Evolutionary conservation across 2,329 filamentous ascomycete genomes (phyloP).

Genomic region (Aspergillus costaricaensis): DNA sequence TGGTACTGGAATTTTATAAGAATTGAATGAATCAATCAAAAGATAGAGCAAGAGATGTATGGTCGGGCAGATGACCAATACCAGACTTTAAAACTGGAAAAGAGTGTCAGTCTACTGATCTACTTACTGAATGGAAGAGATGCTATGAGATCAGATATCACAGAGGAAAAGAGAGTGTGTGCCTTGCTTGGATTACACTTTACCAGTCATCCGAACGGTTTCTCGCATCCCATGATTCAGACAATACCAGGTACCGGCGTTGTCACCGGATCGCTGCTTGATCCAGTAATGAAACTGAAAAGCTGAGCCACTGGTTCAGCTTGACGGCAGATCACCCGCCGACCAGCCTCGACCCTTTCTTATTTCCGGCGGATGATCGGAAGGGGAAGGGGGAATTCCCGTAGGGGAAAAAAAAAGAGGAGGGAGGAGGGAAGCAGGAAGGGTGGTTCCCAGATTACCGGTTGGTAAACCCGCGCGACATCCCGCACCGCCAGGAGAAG

Average conservation of each 20-base stretch:
- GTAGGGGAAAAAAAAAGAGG: too few relatives aligned
- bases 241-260: conserved; percentile 10
- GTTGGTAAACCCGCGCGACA: conserved; percentile 1
- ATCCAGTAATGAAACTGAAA: not conserved
- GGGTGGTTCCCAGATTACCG: too few relatives aligned
- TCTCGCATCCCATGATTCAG: conserved; percentile 5
- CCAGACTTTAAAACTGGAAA: not conserved
- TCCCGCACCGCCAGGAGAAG: conserved; percentile 4
- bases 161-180: not conserved
- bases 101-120: not conserved
- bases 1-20: not conserved
- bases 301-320: conserved; percentile 14
- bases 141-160: not conserved
- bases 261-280: conserved; percentile 14
- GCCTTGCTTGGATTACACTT: not conserved
- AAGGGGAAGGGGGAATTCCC: not conserved
- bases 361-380: conserved; percentile 1
- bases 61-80: not conserved
- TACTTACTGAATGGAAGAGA: not conserved
- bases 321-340: conserved; percentile 21
- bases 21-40: too few relatives aligned
- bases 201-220: not conserved
- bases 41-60: not conserved
- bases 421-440: too few relatives aligned
- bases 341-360: conserved; percentile 16